These are phyloP conservation scores for Plantago ovata DNA, from an alignment of 257 asterid species.

Conservation along the genomic window DNA sequence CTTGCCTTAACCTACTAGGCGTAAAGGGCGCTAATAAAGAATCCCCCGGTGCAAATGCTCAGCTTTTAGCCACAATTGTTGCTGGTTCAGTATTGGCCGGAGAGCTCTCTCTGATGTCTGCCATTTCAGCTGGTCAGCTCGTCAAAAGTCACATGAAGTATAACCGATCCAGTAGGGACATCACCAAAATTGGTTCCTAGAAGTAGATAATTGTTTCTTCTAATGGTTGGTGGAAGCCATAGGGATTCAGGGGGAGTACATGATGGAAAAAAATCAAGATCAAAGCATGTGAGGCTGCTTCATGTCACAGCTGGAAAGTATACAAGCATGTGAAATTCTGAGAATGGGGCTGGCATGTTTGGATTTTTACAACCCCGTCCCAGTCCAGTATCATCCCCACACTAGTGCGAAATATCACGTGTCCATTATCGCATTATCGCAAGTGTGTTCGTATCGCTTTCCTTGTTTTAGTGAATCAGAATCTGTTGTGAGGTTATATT, in stretches of 20 bases:
- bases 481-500: conserved; percentile 21
- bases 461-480: background rate
- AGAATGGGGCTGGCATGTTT: conserved; percentile 7
- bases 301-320: conserved; percentile 7
- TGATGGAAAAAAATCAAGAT: background rate
- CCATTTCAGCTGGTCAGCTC: conserved; percentile 90
- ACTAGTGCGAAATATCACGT: no score
- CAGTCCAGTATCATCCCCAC: no score
- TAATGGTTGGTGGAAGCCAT: conserved; percentile 11
- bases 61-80: conserved; percentile 64
- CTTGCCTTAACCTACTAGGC: conserved; percentile 84
- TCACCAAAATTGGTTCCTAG: conserved; percentile 42
- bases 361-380: background rate
- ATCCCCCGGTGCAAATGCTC: conserved; percentile 67
- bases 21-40: conserved; percentile 79
- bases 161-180: conserved; percentile 79
- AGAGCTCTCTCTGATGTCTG: conserved; percentile 86
- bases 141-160: conserved; percentile 93
- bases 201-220: background rate
- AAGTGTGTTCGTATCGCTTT: background rate
- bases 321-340: conserved; percentile 9
- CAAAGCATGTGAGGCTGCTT: conserved; percentile 7
- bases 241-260: background rate
- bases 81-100: conserved; percentile 87
- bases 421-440: background rate